Evolutionary conservation across 768 basidiomycete species (phyloP).

Genomic region (Trametes cinnabarina): DNA sequence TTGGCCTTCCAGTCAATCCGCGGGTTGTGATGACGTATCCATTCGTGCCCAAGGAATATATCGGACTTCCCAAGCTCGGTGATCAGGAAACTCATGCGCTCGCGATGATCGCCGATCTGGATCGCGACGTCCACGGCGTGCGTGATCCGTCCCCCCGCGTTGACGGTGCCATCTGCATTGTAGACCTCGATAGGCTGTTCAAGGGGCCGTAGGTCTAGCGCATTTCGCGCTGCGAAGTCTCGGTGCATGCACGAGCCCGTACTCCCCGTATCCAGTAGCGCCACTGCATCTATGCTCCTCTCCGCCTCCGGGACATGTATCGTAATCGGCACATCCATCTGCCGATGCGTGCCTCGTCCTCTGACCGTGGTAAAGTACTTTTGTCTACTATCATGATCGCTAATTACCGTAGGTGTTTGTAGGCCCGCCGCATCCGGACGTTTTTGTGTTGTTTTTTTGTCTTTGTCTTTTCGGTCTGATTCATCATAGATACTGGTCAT

Average conservation of each 20-base stretch:
- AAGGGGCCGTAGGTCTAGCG: neutral
- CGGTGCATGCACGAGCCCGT: slow-evolving; percentile 24
- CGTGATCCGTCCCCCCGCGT: slow-evolving; percentile 13
- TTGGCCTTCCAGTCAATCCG: slow-evolving; percentile 18
- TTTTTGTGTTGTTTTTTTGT: no score
- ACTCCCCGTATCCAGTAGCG: slow-evolving; percentile 24
- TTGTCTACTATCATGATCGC: neutral
- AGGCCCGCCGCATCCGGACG: slow-evolving; percentile 3
- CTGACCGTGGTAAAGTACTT: slow-evolving; percentile 5
- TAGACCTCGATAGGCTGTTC: slow-evolving; percentile 8
- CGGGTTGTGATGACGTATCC: slow-evolving; percentile 22
- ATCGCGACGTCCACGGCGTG: neutral
- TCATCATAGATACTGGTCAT: neutral
- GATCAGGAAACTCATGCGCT: slow-evolving; percentile 5
- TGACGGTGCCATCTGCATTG: slow-evolving; percentile 17
- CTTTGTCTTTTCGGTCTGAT: neutral
- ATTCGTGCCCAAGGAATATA: slow-evolving; percentile 20
- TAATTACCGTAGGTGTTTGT: neutral
- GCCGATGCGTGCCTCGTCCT: slow-evolving; percentile 4
- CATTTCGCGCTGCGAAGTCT: slow-evolving; percentile 6
- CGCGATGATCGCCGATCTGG: slow-evolving; percentile 11
- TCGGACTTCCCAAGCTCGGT: slow-evolving; percentile 13
- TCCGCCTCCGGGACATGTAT: slow-evolving; percentile 1
- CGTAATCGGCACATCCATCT: slow-evolving; percentile 15
- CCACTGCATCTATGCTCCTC: slow-evolving; percentile 3